Evolutionary conservation across 2,329 filamentous ascomycete species (phyloP).

Genomic region (Cladosporium colombiae): DNA sequence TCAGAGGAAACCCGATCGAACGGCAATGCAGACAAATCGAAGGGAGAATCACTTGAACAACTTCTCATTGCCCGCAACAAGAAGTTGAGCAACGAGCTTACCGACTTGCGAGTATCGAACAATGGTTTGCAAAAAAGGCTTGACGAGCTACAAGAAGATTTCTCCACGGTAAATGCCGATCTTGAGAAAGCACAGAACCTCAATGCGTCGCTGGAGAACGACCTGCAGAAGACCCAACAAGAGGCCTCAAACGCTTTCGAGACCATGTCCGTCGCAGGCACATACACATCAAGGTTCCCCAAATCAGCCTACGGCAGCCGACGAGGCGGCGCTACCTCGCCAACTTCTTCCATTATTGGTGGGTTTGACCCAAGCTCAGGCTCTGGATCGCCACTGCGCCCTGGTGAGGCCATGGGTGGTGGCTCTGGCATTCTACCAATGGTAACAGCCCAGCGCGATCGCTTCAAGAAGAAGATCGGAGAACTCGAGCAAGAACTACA

Average conservation of each 20-base stretch:
- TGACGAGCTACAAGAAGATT: slow-evolving; percentile 77
- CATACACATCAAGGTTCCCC: slow-evolving; percentile 78
- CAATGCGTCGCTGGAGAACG: slow-evolving; percentile 87
- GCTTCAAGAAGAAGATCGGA: slow-evolving; percentile 93
- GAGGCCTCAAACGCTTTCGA: slow-evolving; percentile 82
- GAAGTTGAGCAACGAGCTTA: slow-evolving; percentile 91
- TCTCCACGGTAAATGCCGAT: slow-evolving; percentile 80
- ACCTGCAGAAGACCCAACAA: slow-evolving; percentile 83
- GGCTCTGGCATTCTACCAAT: slow-evolving; percentile 92
- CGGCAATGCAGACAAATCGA: slow-evolving; percentile 50
- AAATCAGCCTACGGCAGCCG: slow-evolving; percentile 61
- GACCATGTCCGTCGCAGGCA: slow-evolving; percentile 89
- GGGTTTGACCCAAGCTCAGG: slow-evolving; percentile 75
- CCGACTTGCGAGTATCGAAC: slow-evolving; percentile 87
- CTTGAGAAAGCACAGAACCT: slow-evolving; percentile 81
- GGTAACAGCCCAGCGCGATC: slow-evolving; percentile 96
- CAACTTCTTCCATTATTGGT: slow-evolving; percentile 96
- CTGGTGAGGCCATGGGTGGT: slow-evolving; percentile 68
- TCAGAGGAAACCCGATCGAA: slow-evolving; percentile 46
- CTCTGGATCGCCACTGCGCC: slow-evolving; percentile 54
- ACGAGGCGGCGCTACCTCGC: slow-evolving; percentile 73
- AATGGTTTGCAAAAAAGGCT: slow-evolving; percentile 84
- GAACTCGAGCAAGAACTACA: slow-evolving; percentile 90
- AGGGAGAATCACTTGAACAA: slow-evolving; percentile 71
- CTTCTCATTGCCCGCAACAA: slow-evolving; percentile 91